These are phyloP conservation scores for Chaetomium globosum DNA, from an alignment of 2,329 filamentous ascomycete species.

Conservation along the genomic window DNA sequence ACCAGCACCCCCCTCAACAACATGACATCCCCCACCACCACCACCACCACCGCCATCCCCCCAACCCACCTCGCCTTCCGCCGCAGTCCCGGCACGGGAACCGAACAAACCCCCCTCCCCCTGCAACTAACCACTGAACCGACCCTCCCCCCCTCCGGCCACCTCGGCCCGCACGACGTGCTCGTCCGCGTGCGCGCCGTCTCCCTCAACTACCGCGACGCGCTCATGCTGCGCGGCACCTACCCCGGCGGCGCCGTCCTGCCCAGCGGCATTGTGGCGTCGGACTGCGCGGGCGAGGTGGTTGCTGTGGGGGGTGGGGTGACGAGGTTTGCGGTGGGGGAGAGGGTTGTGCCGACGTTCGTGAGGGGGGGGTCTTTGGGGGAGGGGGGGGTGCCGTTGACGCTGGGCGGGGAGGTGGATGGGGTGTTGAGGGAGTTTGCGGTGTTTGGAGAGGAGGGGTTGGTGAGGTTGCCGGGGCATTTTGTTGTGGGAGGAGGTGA, in stretches of 20 bases:
- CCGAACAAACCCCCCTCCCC: background rate
- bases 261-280: background rate
- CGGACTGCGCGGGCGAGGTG: background rate
- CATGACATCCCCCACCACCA: background rate
- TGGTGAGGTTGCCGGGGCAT: background rate
- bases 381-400: background rate
- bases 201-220: background rate
- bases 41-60: background rate
- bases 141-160: background rate
- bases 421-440: conserved; percentile 3
- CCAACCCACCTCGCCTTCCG: background rate
- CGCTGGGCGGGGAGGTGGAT: background rate
- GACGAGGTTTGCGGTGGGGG: background rate
- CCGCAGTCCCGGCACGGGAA: background rate
- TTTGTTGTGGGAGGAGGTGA: background rate
- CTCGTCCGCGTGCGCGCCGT: background rate
- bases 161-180: background rate
- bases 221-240: background rate
- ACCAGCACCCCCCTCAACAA: background rate
- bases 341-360: background rate
- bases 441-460: background rate
- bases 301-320: background rate
- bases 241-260: background rate
- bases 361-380: background rate
- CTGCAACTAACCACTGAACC: background rate